Base-by-base conservation (phyloP, 768 basidiomycete species). In the Trametopsis cervina region DNA sequence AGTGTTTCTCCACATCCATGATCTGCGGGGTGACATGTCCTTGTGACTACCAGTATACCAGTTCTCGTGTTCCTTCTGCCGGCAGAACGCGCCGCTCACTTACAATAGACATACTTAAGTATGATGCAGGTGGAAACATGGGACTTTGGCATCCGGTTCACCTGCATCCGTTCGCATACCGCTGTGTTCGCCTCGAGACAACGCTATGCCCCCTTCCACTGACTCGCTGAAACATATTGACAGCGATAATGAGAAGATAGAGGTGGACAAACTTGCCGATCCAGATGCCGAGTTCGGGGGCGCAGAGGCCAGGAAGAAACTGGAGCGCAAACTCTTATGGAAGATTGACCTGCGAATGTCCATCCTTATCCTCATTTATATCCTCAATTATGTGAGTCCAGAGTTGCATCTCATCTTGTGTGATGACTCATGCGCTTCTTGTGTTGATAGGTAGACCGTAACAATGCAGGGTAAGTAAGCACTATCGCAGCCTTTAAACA, bases 401-500 rank as follows among this genome's bases (percentile, higher is more conserved):
- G 2, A 10, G 7, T 9, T 38, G 1, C n/a, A 12, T 25, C 38
- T 15, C 43, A 17, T 21, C 39, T 40, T 17, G n/a, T 40, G 17
- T 7, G 20, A 47, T 18, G 13, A 45, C 20, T 10, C 12, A 17
- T n/a, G 13, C 17, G 24, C 12, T 12, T 5, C 4, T 42, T 3
- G 42, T 15, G 25, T 12, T 24, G 17, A 15, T 21, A 84, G 75
- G 74, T 87, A 39, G 85, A 87, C 58, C 74, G 85, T 22, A 87
- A 85, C 56, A 85, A 85, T 57, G 82, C 73, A 29, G 69, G 76
- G 83, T 85, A 63, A 51, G 71, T 11, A 9, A 13, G 15, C 18
- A 15, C n/a, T 33, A 5, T 41, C 15, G 21, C 25, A 21, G 13
- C 43, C n/a, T 4, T 44, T 12, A 1, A 22, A 15, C 18, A 39